Percentiles rank a stretch among this genome's conserved stretches.
Conservation (phyloP, 495 filamentous ascomycete genomes). For the Glarea lozoyensis region DNA sequence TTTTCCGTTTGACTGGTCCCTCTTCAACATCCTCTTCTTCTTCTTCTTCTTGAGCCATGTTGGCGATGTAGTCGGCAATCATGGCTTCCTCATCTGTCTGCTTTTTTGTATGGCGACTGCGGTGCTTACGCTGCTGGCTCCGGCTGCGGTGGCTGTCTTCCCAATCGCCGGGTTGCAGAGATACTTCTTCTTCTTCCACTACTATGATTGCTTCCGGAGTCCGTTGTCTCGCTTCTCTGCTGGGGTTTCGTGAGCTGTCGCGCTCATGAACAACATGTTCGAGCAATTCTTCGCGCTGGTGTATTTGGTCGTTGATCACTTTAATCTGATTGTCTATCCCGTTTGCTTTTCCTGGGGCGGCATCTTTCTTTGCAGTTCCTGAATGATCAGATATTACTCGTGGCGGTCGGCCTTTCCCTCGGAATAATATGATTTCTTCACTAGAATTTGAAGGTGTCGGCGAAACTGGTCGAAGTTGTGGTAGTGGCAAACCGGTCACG, state of each 20-base stretch:
- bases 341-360: too few relatives aligned
- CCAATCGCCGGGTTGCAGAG: too few relatives aligned
- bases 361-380: too few relatives aligned
- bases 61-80: conserved; percentile 68
- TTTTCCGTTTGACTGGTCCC: too few relatives aligned
- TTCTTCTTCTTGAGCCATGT: conserved; percentile 39
- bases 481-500: conserved; percentile 20
- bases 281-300: conserved; percentile 9
- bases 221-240: not conserved
- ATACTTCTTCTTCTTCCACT: too few relatives aligned
- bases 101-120: not conserved
- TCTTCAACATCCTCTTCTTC: too few relatives aligned
- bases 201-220: not conserved
- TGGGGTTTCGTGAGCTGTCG: not conserved
- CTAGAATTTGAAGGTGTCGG: conserved; percentile 42
- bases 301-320: conserved; percentile 19
- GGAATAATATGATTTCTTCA: conserved; percentile 60
- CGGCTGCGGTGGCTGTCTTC: not conserved
- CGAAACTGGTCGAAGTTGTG: conserved; percentile 22
- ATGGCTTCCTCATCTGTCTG: conserved; percentile 44
- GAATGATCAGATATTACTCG: conserved; percentile 5
- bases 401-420: conserved; percentile 34
- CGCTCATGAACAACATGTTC: conserved; percentile 1
- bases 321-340: conserved; percentile 14
- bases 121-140: not conserved